These are phyloP conservation scores for Arthrobotrys conoides DNA, from an alignment of 2,329 filamentous ascomycete genomes.

Conservation along the genomic window DNA sequence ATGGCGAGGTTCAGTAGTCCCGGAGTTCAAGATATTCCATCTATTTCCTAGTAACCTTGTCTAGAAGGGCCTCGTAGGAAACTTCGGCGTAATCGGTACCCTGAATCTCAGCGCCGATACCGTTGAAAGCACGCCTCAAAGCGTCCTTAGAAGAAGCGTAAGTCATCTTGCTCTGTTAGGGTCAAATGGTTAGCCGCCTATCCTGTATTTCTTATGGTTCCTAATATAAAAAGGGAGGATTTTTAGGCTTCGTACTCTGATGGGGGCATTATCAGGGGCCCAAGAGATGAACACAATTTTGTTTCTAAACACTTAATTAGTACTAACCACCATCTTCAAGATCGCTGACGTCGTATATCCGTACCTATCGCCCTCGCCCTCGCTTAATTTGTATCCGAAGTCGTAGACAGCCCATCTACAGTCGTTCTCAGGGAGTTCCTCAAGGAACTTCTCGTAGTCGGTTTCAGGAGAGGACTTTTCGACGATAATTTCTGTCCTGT, in stretches of 20 bases:
- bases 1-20: not conserved
- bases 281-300: slow-evolving; percentile 85
- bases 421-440: slow-evolving; percentile 80
- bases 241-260: slow-evolving; percentile 73
- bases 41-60: slow-evolving; percentile 69
- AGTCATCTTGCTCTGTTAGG: slow-evolving; percentile 82
- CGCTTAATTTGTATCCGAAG: slow-evolving; percentile 77
- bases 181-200: slow-evolving; percentile 19
- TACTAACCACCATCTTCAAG: slow-evolving; percentile 56
- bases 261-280: slow-evolving; percentile 83
- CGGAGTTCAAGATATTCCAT: not conserved
- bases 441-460: slow-evolving; percentile 80
- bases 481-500: slow-evolving; percentile 85
- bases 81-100: slow-evolving; percentile 88
- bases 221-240: not conserved
- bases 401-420: slow-evolving; percentile 89
- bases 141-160: slow-evolving; percentile 91
- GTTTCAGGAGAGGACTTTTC: slow-evolving; percentile 75
- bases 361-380: slow-evolving; percentile 80
- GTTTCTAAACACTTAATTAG: slow-evolving; percentile 70
- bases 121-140: slow-evolving; percentile 83
- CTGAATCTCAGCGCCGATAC: slow-evolving; percentile 82
- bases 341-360: not conserved
- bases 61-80: slow-evolving; percentile 80
- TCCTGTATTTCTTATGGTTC: not conserved